A percentile compares a stretch with the other conserved stretches of the same genome.
These are phyloP conservation scores for Quercus aquifolioides DNA, from an alignment of 306 rosid genomes.

Conservation along the genomic window DNA sequence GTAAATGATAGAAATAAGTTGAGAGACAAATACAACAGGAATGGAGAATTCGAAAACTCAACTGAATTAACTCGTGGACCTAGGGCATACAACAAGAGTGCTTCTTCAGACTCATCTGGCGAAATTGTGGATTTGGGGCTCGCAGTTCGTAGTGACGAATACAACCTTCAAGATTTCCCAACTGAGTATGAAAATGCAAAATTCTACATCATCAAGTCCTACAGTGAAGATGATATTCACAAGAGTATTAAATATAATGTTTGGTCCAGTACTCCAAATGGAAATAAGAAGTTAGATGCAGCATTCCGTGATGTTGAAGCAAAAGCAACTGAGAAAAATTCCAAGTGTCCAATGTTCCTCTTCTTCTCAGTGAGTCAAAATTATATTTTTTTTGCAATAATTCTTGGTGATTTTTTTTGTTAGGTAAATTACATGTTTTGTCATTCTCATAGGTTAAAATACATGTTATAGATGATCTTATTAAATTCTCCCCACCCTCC, in stretches of 20 bases:
- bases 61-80: constrained; percentile 69
- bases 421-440: neutral
- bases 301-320: constrained; percentile 59
- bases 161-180: constrained; percentile 59
- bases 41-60: constrained; percentile 42
- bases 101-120: constrained; percentile 28
- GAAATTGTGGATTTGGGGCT: constrained; percentile 43
- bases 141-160: constrained; percentile 40
- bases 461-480: neutral
- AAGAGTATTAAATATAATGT: constrained; percentile 73
- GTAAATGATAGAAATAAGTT: constrained; percentile 33
- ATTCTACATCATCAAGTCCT: constrained; percentile 79
- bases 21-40: constrained; percentile 34
- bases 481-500: no score
- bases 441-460: neutral
- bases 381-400: neutral
- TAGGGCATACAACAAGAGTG: constrained; percentile 38
- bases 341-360: constrained; percentile 62
- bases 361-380: constrained; percentile 78
- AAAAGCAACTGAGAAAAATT: constrained; percentile 43
- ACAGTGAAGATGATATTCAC: constrained; percentile 84
- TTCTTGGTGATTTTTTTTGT: neutral
- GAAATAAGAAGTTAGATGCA: constrained; percentile 68
- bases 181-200: constrained; percentile 56
- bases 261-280: constrained; percentile 82